Conservation (phyloP, 2,329 filamentous ascomycete genomes). For the Cladosporium sp. region DNA sequence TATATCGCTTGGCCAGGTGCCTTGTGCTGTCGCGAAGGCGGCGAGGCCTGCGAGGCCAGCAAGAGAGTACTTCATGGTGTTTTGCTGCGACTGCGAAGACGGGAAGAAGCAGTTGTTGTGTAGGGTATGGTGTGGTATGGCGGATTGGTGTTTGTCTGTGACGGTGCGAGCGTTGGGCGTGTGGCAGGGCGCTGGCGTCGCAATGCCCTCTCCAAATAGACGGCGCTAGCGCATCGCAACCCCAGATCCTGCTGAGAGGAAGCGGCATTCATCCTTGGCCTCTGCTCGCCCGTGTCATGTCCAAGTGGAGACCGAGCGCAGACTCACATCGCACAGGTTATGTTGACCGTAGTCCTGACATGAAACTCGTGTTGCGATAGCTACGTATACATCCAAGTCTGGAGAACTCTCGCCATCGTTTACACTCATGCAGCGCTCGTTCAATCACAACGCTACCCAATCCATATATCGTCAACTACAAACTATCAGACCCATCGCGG, state of each 20-base stretch:
- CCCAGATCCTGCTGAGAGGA: constrained; percentile 2
- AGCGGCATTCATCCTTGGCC: neutral
- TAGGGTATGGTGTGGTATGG: neutral
- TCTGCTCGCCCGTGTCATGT: neutral
- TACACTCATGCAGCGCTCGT: neutral
- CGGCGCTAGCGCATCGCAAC: neutral
- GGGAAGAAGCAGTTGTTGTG: neutral
- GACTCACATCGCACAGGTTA: constrained; percentile 1
- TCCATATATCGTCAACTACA: neutral
- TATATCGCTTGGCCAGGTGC: constrained; percentile 43
- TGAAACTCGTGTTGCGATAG: neutral
- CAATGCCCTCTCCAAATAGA: neutral
- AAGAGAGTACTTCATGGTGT: constrained; percentile 33
- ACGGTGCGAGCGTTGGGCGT: neutral
- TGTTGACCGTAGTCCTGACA: neutral
- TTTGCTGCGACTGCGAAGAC: neutral
- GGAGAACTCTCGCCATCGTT: neutral
- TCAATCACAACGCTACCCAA: neutral
- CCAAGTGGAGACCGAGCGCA: constrained; percentile 4
- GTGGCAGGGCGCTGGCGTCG: constrained; percentile 3
- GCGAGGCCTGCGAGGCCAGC: constrained; percentile 29
- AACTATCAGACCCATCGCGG: neutral
- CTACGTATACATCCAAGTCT: neutral
- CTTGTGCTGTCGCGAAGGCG: constrained; percentile 25
- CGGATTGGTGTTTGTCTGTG: constrained; percentile 1